Conservation (phyloP, 495 filamentous ascomycete genomes). For the Rhypophila decipiens region DNA sequence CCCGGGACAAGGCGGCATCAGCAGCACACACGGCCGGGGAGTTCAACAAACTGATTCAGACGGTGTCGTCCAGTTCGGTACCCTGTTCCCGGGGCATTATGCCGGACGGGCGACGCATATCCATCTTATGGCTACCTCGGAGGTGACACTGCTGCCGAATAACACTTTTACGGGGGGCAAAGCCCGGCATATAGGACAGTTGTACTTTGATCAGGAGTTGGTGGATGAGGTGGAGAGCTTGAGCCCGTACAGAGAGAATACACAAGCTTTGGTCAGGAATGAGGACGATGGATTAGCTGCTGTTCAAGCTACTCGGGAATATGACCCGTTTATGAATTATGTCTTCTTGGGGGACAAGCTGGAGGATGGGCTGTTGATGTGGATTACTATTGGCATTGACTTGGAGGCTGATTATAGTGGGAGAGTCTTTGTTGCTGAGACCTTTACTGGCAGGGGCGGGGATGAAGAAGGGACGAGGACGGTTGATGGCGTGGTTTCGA, state of each 20-base stretch:
- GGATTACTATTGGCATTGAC: conserved; percentile 45
- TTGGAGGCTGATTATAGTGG: conserved; percentile 23
- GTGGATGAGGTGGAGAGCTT: conserved; percentile 46
- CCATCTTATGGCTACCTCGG: conserved; percentile 42
- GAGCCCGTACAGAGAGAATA: conserved; percentile 50
- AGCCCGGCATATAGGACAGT: conserved; percentile 48
- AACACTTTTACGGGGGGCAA: conserved; percentile 41
- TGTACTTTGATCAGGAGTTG: conserved; percentile 54
- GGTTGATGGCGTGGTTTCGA: too few species aligned
- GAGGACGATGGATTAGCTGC: conserved; percentile 34
- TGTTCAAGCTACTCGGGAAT: conserved; percentile 39
- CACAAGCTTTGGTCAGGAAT: conserved; percentile 41
- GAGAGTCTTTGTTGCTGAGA: too few species aligned
- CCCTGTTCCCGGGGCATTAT: conserved; percentile 53
- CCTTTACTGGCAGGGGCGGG: too few species aligned
- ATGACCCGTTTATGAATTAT: conserved; percentile 54
- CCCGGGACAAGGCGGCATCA: conserved; percentile 23
- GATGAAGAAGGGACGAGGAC: too few species aligned
- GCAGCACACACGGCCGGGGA: conserved; percentile 45
- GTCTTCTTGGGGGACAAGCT: conserved; percentile 44
- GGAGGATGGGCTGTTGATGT: conserved; percentile 46
- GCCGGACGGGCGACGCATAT: conserved; percentile 25
- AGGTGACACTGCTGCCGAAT: conserved; percentile 42
- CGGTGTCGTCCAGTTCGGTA: conserved; percentile 45
- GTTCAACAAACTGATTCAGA: conserved; percentile 43